Evolutionary conservation across 495 filamentous ascomycete genomes (phyloP).

Genomic region (Delitschia confertaspora): DNA sequence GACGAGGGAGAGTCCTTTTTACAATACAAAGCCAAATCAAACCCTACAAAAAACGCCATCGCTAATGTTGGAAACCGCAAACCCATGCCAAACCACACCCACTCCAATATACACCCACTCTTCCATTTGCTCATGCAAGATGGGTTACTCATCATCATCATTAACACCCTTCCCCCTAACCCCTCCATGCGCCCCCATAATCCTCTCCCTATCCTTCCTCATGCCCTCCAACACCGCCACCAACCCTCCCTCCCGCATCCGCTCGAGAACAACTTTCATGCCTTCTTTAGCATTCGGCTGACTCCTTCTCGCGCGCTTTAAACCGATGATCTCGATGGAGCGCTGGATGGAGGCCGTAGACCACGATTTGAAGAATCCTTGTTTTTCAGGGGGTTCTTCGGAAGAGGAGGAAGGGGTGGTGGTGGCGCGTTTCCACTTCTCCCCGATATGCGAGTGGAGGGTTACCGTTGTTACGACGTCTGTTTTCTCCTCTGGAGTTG

Average conservation of each 20-base stretch:
- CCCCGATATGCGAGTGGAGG: constrained; percentile 71
- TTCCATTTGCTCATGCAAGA: too few relatives aligned
- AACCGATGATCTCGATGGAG: constrained; percentile 81
- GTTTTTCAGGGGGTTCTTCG: constrained; percentile 45
- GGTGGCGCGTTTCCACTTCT: constrained; percentile 49
- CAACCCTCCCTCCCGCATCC: constrained; percentile 71
- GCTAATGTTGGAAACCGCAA: too few relatives aligned
- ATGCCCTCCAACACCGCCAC: constrained; percentile 80
- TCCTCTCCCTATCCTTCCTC: constrained; percentile 51
- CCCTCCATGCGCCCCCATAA: constrained; percentile 1
- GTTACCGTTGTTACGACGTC: constrained; percentile 77
- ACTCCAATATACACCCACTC: too few relatives aligned
- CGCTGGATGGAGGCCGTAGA: constrained; percentile 74
- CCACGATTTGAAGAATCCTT: constrained; percentile 60
- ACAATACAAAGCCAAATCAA: too few relatives aligned
- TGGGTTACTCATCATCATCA: constrained; percentile 10
- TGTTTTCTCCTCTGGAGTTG: constrained; percentile 62
- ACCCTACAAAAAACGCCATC: too few relatives aligned
- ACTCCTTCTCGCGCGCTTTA: constrained; percentile 73
- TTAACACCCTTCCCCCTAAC: not conserved
- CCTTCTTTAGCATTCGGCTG: constrained; percentile 84
- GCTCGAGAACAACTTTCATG: constrained; percentile 88
- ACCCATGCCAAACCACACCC: too few relatives aligned
- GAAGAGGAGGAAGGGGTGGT: constrained; percentile 35
- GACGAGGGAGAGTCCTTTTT: too few relatives aligned